Conservation (phyloP, 202 grass and related monocot species). For the Hordeum pubiflorum region DNA sequence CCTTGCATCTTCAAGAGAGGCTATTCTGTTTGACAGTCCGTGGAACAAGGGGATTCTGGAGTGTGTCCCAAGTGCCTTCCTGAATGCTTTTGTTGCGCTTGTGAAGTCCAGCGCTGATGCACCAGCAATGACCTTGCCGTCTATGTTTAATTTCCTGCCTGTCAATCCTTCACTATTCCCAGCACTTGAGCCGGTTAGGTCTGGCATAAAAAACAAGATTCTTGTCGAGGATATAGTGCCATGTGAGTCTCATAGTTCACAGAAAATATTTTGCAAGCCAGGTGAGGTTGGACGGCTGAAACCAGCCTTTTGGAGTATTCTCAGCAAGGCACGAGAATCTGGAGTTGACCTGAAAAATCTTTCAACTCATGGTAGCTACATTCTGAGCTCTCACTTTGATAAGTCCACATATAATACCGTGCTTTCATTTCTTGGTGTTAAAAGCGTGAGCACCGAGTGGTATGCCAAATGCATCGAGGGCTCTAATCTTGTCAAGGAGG, state of each 20-base stretch:
- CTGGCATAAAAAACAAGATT: constrained; percentile 30
- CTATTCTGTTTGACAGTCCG: constrained; percentile 44
- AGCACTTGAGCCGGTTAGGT: constrained; percentile 33
- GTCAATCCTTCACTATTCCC: constrained; percentile 20
- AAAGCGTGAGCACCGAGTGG: constrained; percentile 34
- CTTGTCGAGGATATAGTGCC: constrained; percentile 45
- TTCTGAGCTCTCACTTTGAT: constrained; percentile 55
- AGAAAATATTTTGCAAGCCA: constrained; percentile 68
- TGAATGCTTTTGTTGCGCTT: constrained; percentile 43
- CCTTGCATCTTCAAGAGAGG: constrained; percentile 55
- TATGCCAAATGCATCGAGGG: constrained; percentile 58
- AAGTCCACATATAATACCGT: constrained; percentile 23
- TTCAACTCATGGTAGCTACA: constrained; percentile 44
- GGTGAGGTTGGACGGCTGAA: constrained; percentile 34
- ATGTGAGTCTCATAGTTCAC: constrained; percentile 38
- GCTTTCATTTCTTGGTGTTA: constrained; percentile 40
- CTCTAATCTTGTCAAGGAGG: constrained; percentile 37
- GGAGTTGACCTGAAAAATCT: constrained; percentile 34
- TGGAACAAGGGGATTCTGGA: constrained; percentile 81
- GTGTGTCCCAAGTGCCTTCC: constrained; percentile 51
- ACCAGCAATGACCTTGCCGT: constrained; percentile 18
- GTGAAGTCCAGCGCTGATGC: constrained; percentile 35
- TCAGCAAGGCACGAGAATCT: constrained; percentile 27
- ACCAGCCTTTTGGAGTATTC: constrained; percentile 47
- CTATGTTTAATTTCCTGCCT: constrained; percentile 54